Conservation (phyloP, 495 filamentous ascomycete species). For the Podospora pseudopauciseta region DNA sequence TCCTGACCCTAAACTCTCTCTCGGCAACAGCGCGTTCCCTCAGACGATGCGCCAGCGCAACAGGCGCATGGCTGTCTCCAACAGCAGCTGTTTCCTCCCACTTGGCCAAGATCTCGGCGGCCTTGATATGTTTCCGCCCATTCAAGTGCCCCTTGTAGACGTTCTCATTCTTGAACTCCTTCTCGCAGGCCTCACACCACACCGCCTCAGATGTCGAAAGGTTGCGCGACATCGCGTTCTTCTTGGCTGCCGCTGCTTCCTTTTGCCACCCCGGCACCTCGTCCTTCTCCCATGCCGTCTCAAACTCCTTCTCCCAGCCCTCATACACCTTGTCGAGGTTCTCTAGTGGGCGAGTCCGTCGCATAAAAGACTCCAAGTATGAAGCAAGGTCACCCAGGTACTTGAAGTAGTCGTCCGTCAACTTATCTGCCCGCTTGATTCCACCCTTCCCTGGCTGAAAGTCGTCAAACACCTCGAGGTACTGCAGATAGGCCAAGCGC, state of each 20-base stretch:
- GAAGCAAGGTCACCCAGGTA: conserved; percentile 75
- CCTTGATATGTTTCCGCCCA: conserved; percentile 88
- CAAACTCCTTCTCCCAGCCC: conserved; percentile 76
- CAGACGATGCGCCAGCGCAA: conserved; percentile 50
- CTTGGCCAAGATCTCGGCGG: conserved; percentile 56
- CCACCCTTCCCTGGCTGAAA: conserved; percentile 69
- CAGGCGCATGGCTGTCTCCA: conserved; percentile 25
- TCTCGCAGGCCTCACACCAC: conserved; percentile 88
- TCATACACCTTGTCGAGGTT: conserved; percentile 74
- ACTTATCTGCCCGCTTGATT: conserved; percentile 74
- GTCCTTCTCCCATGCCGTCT: conserved; percentile 73
- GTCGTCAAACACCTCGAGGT: conserved; percentile 80
- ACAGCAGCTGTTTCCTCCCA: conserved; percentile 34
- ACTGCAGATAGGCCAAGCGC: conserved; percentile 83
- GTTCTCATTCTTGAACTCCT: conserved; percentile 92
- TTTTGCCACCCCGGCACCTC: conserved; percentile 76
- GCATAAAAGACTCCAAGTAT: conserved; percentile 85
- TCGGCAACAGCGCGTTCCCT: conserved; percentile 91
- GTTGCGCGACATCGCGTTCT: conserved; percentile 34
- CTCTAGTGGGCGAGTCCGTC: conserved; percentile 74
- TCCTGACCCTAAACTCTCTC: conserved; percentile 77
- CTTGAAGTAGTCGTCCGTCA: conserved; percentile 84
- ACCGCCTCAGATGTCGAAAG: conserved; percentile 64
- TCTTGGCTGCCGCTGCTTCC: conserved; percentile 46
- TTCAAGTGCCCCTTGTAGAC: conserved; percentile 85